Evolutionary conservation across 768 basidiomycete species (phyloP), one percentile per base, ranked within the genome.

Genomic region (Lentinula detonsa): DNA sequence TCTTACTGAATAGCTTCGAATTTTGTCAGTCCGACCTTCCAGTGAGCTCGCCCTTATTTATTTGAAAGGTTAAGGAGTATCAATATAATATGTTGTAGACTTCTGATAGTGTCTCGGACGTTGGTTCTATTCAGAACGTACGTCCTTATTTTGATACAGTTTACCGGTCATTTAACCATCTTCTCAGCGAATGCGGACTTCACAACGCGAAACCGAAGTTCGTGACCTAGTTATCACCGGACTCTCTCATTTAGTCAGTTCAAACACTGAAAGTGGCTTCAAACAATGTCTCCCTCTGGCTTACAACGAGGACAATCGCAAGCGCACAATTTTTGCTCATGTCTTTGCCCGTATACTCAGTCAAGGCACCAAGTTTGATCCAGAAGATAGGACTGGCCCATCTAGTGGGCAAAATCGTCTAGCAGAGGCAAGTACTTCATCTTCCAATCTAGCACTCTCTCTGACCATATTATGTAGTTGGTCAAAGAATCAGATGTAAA

Each of bases 201-300:
- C 80, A 5, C 80, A 80, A 51, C 79, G 78, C 65, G 84, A 84
- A 57, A 80, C 81, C 0, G 86, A 88, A 60, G 73, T 92, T 43
- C 84, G 88, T 13, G 88, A 92, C 61, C 75, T 91, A 15, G 86
- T 92, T 46, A 90, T 95, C 61, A 81, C 85, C 5, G 91, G 90
- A 1, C 81, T 96, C 6, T 83, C 93, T 0, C 87, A 93, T 63
- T 78, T 96, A 5, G 86, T 96, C 59, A 83, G 81, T 37, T 84
- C 92, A 11, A 96, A 96, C 68, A 86, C 90, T 15, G 91, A 95
- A 68, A 88, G 85, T 65, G 94, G 92, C 5, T 85, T 95, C 69
- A 94, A 93, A 70, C 91, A 95, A 70, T 93, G 90, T 66, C 82
- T 95, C 21, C 76, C 85, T 4, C 77, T 91, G 61, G 91, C 90